Base-by-base conservation (phyloP, 2,329 filamentous ascomycete genomes). In the Beauveria rudraprayagi region DNA sequence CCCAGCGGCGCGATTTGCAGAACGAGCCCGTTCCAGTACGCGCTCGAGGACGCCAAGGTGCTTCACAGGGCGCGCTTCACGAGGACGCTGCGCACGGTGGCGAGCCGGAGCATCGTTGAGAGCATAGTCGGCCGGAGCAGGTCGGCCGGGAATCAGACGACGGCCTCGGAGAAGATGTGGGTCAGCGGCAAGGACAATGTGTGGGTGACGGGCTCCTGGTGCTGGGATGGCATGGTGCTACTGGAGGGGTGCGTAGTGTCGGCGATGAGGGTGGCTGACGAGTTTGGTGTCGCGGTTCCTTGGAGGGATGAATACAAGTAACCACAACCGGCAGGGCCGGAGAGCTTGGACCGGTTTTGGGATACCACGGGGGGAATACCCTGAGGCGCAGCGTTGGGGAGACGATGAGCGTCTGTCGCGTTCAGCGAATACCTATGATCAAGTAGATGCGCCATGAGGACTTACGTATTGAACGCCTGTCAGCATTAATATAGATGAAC, bases 191-290 rank as follows among this genome's bases (percentile, higher is more conserved):
- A 82, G 55, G 75, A 77, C 8, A 76, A 78, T 46, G 78, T 86
- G 0, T 86, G 78, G 76, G 66, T 86, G 14, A 75, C 77, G 1
- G 83, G 83, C 6, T 80, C 81, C 0, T 86, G 83, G 84, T 86
- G 83, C 65, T 86, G 83, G 83, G 83, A 86, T 68, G 83, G 83
- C 3, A 83, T 86, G 82, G 82, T 86, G 1, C 65, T 86, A 17
- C 69, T 86, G 3, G 83, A 86, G 67, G 84, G 84, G 1, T 87
- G 83, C 60, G 73, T 86, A 3, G 75, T 83, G 2, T 85, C 83
- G 8, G 82, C 83, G 1, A 81, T 82, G 76, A 74, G 77, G 40
- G 74, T 86, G 50, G 83, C 82, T 0, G 65, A 71, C n/a, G 77
- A 76, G 14, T 77, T 86, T 66, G 80, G 72, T 7, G 78, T 85